phyloP scores from a whole-genome alignment of 1,284 basidiomycete species.

The Leucoagaricus sp. region DNA sequence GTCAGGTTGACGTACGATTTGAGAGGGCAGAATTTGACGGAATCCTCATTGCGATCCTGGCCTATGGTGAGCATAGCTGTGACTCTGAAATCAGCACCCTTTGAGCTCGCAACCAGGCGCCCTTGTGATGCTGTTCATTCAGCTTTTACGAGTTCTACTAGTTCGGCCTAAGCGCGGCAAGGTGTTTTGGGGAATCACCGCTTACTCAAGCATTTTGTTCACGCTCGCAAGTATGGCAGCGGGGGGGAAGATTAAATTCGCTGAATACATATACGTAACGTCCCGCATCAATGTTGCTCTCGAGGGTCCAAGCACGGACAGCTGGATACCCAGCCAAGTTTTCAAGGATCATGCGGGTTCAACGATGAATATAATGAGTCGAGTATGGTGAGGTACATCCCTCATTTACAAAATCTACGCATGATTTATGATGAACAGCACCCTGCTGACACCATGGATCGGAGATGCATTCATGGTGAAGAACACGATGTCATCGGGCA shows the following conservation, averaged over 20 bases:
- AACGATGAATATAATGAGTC: slow-evolving; percentile 29
- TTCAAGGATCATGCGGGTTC: slow-evolving; percentile 17
- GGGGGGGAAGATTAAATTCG: slow-evolving; percentile 29
- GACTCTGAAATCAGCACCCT: neutral
- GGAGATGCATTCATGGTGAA: slow-evolving; percentile 34
- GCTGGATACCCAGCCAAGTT: slow-evolving; percentile 20
- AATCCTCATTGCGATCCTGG: slow-evolving; percentile 27
- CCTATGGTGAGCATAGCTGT: slow-evolving; percentile 29
- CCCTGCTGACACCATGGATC: slow-evolving; percentile 32
- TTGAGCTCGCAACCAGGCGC: slow-evolving; percentile 27
- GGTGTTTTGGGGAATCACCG: slow-evolving; percentile 33
- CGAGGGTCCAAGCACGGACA: neutral
- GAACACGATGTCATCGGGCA: neutral
- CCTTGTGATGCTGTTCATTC: slow-evolving; percentile 36
- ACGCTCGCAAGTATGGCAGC: slow-evolving; percentile 31
- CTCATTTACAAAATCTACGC: neutral
- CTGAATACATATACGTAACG: slow-evolving; percentile 30
- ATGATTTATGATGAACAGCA: slow-evolving; percentile 18
- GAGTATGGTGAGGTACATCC: slow-evolving; percentile 24
- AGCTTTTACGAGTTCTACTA: slow-evolving; percentile 33
- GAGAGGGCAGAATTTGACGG: slow-evolving; percentile 33
- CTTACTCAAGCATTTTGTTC: slow-evolving; percentile 31
- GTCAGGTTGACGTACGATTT: slow-evolving; percentile 10
- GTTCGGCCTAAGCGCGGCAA: slow-evolving; percentile 34
- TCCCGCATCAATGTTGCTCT: slow-evolving; percentile 11